Conservation (phyloP, 2,329 filamentous ascomycete species). For the Volutella citrinella region DNA sequence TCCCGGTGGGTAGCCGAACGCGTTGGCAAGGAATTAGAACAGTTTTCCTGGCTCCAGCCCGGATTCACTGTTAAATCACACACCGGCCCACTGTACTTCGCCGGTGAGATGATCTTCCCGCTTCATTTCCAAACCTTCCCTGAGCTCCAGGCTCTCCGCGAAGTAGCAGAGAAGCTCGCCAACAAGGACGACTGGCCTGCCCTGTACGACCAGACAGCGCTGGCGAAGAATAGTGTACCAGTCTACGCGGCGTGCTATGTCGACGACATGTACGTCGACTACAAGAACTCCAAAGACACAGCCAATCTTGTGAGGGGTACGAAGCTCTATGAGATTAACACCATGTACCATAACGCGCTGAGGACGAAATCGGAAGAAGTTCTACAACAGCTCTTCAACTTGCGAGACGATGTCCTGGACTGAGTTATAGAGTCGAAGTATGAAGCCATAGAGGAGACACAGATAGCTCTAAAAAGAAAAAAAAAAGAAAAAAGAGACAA, state of each 20-base stretch:
- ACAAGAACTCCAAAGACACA: slow-evolving; percentile 68
- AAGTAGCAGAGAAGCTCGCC: slow-evolving; percentile 71
- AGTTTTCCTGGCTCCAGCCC: slow-evolving; percentile 51
- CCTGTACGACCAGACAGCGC: slow-evolving; percentile 72
- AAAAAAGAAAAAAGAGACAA: no score
- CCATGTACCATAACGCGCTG: slow-evolving; percentile 82
- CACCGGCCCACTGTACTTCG: slow-evolving; percentile 67
- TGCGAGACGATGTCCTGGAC: slow-evolving; percentile 68
- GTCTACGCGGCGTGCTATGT: slow-evolving; percentile 81
- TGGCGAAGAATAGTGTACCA: slow-evolving; percentile 76
- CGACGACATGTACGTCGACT: slow-evolving; percentile 93
- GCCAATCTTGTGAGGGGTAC: slow-evolving; percentile 70
- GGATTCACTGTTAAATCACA: slow-evolving; percentile 23
- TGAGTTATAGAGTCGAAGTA: slow-evolving; percentile 27
- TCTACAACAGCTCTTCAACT: slow-evolving; percentile 68
- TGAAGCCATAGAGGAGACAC: no score
- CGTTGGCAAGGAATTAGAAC: slow-evolving; percentile 47
- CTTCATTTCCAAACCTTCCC: slow-evolving; percentile 80
- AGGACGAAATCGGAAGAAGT: slow-evolving; percentile 72
- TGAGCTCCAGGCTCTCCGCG: slow-evolving; percentile 67
- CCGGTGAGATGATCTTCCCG: slow-evolving; percentile 89
- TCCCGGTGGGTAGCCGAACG: slow-evolving; percentile 75
- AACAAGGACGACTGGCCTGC: slow-evolving; percentile 65
- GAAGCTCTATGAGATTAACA: slow-evolving; percentile 82
- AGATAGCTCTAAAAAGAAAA: no score